Evolutionary conservation across 1,284 basidiomycete species (phyloP), one percentile per base, ranked within the genome.

Genomic region (Tremellales sp.): DNA sequence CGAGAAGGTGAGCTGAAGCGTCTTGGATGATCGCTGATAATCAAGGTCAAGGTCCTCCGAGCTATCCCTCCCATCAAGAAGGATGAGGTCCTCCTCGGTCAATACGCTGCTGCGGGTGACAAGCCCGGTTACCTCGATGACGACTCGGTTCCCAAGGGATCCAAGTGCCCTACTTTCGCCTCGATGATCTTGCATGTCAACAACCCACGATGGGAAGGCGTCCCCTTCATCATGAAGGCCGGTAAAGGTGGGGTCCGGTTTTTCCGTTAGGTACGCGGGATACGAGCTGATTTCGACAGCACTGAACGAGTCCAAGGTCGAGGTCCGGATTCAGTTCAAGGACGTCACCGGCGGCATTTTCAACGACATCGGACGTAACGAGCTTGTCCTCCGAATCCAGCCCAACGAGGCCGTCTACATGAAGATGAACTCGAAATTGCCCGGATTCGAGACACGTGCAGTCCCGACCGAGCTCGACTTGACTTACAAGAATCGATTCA

Each of bases 41-140:
- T 26, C 25, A 63, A 92, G 89, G 92, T 96, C 75, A 97, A 97
- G 79, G 89, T 96, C 15, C 80, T 97, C 42, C 85, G 91, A 42
- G 81, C 82, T 49, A 96, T 97, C 66, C 85, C 88, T 47, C 82
- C 91, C 12, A 84, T 97, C 63, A 79, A 82, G 60, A 77, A 75
- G 40, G 76, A 80, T 53, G 90, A 97, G 62, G 84, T 84, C 27
- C 82, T 97, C 43, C 82, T 97, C 48, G 92, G 93, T 19, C 92
- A 97, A 75, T 97, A 97, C 72, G 86, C 89, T 43, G 80, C 79
- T 36, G 85, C 85, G 31, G 84, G 87, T 62, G 89, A 87, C 65
- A 93, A 96, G 75, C 92, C 93, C 19, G 92, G 92, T n/a, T 97
- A 97, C 74, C 83, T 93, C 57, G 92, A 97, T 60, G 92, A 97